Base-by-base conservation (phyloP, 441 rosid genomes). In the Theobroma grandiflorum region DNA sequence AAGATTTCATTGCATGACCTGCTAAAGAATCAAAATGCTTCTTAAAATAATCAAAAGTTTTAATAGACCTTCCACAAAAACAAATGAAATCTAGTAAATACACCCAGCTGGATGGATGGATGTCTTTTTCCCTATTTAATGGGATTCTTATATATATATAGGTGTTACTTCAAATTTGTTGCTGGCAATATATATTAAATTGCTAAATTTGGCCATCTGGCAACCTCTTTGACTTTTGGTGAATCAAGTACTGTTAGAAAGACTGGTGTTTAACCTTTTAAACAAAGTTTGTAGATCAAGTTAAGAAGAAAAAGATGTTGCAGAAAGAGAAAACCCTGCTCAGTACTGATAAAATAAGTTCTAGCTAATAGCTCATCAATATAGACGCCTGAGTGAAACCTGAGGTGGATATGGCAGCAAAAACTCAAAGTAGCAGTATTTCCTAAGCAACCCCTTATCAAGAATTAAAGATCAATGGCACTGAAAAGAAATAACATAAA, bases 121-220 rank as follows among this genome's bases (percentile, higher is more conserved):
- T 50, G 55, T 72, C 64, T 35, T 18, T 52, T 53, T 38, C 76
- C 50, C 16, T 55, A 53, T 15, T 71, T 50, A 50, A 33, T 71
- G 59, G 59, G 75, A 49, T 71, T 71, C 64, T 52, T 35, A n/a
- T 20, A 35, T 35, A n/a, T 20, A 35, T 37, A 37, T 11, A 37
- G 64, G 37, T 37, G 35, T 53, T 47, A 72, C 61, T 38, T 38
- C 16, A 73, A 53, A 73, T 35, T 11, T 35, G 37, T 53, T 72
- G 64, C 35, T 12, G 49, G 45, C 40, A 50, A 4, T 8, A 33
- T 42, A 47, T 70, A 7, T 8, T 15, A 26, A 22, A 47, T 49
- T 47, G 40, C 59, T 47, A 26, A 26, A 70, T 14, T 49, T 31
- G 74, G 35, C 58, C 22, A 50, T 47, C 55, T 70, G 42, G 14